Evolutionary conservation across 805 yeast genomes (phyloP).

Genomic region (Candida peoriensis): DNA sequence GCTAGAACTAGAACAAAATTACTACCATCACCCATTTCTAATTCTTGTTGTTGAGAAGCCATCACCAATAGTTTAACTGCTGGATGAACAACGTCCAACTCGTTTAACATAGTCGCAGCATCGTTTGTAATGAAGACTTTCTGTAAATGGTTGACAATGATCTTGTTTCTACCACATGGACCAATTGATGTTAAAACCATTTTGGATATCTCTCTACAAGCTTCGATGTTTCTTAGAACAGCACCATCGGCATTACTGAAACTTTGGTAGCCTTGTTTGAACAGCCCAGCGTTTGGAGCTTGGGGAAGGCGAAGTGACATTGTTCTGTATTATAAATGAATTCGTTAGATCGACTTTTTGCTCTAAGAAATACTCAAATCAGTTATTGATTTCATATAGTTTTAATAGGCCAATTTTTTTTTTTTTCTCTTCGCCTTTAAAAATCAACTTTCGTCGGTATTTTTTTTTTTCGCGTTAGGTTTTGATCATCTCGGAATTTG

Average conservation of each 20-base stretch:
- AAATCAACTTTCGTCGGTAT: no score
- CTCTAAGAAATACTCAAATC: no score
- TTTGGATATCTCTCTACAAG: constrained; percentile 86
- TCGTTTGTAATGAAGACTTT: constrained; percentile 89
- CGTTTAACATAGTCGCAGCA: constrained; percentile 96
- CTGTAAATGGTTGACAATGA: constrained; percentile 83
- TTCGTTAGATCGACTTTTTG: constrained; percentile 1
- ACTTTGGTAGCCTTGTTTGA: constrained; percentile 91
- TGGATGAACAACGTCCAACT: constrained; percentile 92
- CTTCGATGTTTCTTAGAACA: constrained; percentile 84
- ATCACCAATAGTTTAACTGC: constrained; percentile 92
- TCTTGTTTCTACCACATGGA: constrained; percentile 95
- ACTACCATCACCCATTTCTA: constrained; percentile 96
- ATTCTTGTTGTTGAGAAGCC: constrained; percentile 96
- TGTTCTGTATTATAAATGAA: background rate
- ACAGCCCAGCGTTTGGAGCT: constrained; percentile 89
- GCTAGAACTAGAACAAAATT: constrained; percentile 89
- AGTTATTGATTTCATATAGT: no score
- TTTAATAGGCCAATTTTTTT: no score
- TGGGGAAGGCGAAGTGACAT: constrained; percentile 91
- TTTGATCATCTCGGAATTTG: no score
- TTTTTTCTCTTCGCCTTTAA: no score
- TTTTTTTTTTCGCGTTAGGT: background rate
- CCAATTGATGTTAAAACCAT: constrained; percentile 95
- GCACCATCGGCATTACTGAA: constrained; percentile 92